phyloP scores from a whole-genome alignment of 2,329 filamentous ascomycete species.

The Dactylellina sp. region DNA sequence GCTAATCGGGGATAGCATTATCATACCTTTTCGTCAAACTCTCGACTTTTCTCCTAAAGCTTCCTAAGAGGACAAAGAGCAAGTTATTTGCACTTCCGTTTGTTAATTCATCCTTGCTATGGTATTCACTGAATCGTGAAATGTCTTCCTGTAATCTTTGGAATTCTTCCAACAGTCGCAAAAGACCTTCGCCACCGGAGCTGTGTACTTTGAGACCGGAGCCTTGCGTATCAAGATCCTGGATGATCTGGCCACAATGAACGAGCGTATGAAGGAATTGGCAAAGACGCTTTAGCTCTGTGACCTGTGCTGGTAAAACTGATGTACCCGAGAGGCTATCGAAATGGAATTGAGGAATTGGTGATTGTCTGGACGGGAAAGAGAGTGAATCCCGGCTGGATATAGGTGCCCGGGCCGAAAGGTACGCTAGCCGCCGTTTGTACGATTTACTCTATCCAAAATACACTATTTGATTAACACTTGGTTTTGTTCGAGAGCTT shows the following conservation, averaged over 20 bases:
- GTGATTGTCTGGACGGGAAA: conserved; percentile 9
- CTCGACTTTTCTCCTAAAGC: conserved; percentile 25
- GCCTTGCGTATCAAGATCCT: conserved; percentile 10
- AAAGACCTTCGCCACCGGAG: conserved; percentile 6
- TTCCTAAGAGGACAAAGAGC: conserved; percentile 29
- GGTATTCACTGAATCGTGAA: conserved; percentile 17
- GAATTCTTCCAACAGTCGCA: conserved; percentile 22
- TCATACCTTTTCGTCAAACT: conserved; percentile 34
- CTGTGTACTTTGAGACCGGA: background rate
- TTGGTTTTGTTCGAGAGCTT: background rate
- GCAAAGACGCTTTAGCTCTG: conserved; percentile 31
- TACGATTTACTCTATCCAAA: conserved; percentile 33
- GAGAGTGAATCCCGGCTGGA: conserved; percentile 8
- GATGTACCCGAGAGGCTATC: conserved; percentile 3
- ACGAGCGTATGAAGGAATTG: conserved; percentile 27
- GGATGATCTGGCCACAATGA: conserved; percentile 38
- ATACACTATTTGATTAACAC: background rate
- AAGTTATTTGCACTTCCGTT: conserved; percentile 27
- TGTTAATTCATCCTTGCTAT: conserved; percentile 22
- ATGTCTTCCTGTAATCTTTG: conserved; percentile 34
- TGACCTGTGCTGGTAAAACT: conserved; percentile 9
- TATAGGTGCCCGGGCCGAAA: conserved; percentile 12
- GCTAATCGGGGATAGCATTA: background rate
- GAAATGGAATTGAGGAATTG: conserved; percentile 11
- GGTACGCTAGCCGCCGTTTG: conserved; percentile 38